Conservation (phyloP, 257 asterid genomes). For the Echium plantagineum region DNA sequence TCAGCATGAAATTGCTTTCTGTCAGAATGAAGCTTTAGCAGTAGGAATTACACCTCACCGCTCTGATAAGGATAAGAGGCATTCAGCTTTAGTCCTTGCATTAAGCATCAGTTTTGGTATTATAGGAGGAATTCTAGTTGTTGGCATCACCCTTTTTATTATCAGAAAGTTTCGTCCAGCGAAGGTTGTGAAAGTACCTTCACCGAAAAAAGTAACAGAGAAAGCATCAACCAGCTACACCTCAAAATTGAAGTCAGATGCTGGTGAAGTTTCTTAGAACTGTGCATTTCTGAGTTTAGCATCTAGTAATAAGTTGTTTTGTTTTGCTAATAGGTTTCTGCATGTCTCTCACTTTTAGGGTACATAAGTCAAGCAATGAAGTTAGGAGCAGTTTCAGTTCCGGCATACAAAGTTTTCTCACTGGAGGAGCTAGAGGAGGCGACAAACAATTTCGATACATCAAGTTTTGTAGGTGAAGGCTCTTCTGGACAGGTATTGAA, state of each 20-base stretch:
- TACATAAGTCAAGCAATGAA: conserved; percentile 71
- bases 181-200: conserved; percentile 19
- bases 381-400: conserved; percentile 59
- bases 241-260: conserved; percentile 61
- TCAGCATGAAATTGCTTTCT: conserved; percentile 54
- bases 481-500: conserved; percentile 57
- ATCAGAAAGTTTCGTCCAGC: conserved; percentile 33
- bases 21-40: conserved; percentile 70
- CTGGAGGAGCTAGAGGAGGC: conserved; percentile 76
- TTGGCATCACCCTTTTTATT: conserved; percentile 21
- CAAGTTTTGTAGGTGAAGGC: conserved; percentile 53
- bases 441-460: conserved; percentile 53
- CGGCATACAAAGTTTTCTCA: conserved; percentile 58
- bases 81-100: conserved; percentile 32
- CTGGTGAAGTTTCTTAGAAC: conserved; percentile 36
- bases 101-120: conserved; percentile 45
- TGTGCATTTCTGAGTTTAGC: background rate
- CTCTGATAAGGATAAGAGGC: conserved; percentile 21
- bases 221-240: conserved; percentile 47
- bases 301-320: too few relatives aligned
- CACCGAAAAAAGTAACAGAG: conserved; percentile 30
- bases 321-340: background rate
- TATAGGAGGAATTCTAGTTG: conserved; percentile 37
- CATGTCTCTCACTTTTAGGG: conserved; percentile 24
- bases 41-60: conserved; percentile 65